A percentile compares a stretch with the other conserved stretches of the same genome.
These are phyloP conservation scores for Bassia scoparia DNA, from an alignment of 148 eudicot species.

Conservation along the genomic window DNA sequence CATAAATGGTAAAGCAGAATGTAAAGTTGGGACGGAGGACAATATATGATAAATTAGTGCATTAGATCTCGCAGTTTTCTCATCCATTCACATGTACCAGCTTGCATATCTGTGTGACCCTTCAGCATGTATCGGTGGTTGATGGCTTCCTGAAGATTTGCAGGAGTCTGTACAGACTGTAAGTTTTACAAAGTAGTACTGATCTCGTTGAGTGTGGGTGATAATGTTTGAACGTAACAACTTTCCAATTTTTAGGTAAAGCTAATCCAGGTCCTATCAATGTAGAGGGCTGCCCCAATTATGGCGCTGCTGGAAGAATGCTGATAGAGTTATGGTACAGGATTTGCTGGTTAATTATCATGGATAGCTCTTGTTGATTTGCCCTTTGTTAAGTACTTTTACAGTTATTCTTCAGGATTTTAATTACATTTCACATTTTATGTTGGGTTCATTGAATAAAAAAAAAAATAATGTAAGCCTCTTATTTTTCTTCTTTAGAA, in stretches of 20 bases:
- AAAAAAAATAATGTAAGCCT: too few relatives aligned
- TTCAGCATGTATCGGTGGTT: constrained; percentile 75
- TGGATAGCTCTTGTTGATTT: constrained; percentile 69
- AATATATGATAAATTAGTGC: neutral
- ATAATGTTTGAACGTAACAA: neutral
- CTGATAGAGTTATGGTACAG: constrained; percentile 81
- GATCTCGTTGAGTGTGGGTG: neutral
- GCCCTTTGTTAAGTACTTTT: neutral
- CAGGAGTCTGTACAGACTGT: constrained; percentile 66
- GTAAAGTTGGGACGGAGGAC: too few relatives aligned
- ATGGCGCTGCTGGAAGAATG: constrained; percentile 97
- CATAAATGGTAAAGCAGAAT: too few relatives aligned
- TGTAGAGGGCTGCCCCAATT: constrained; percentile 97
- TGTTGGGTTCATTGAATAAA: too few relatives aligned
- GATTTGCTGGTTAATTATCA: constrained; percentile 84
- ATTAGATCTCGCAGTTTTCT: neutral
- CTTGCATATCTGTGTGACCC: constrained; percentile 90
- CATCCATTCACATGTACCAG: constrained; percentile 34
- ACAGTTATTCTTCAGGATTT: neutral
- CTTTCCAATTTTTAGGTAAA: constrained; percentile 50
- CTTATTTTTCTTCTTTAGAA: too few relatives aligned
- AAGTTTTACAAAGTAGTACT: constrained; percentile 34
- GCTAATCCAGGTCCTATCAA: constrained; percentile 80
- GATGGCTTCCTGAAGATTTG: constrained; percentile 78
- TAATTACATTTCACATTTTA: neutral